These are phyloP conservation scores for Sporothrix protearum DNA, from an alignment of 2,329 filamentous ascomycete genomes.

Conservation along the genomic window DNA sequence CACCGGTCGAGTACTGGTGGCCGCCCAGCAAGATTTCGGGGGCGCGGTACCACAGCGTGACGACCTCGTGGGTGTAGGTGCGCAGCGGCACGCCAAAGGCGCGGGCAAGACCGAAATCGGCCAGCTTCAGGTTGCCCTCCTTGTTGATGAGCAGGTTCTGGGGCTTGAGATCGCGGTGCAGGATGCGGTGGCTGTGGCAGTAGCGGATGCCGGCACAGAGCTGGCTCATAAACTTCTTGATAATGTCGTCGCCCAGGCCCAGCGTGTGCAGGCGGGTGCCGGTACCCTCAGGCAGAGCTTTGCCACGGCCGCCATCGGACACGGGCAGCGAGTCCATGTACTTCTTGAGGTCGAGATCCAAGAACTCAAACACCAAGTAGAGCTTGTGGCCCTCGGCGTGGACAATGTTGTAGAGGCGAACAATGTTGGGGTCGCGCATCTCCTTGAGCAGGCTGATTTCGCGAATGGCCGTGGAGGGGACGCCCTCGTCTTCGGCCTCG, in stretches of 20 bases:
- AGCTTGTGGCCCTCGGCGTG: conserved; percentile 90
- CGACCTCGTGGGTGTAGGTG: conserved; percentile 89
- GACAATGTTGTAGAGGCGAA: conserved; percentile 80
- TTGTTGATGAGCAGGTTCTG: conserved; percentile 81
- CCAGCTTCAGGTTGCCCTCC: conserved; percentile 82
- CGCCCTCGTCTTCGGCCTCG: conserved; percentile 86
- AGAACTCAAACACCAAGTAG: conserved; percentile 84
- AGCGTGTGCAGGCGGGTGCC: conserved; percentile 60
- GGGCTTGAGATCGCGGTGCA: conserved; percentile 82
- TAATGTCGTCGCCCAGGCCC: conserved; percentile 72
- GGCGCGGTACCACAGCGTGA: conserved; percentile 84
- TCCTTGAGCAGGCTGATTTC: conserved; percentile 90
- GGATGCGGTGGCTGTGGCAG: conserved; percentile 78
- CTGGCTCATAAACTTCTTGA: conserved; percentile 90
- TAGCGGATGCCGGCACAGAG: conserved; percentile 76
- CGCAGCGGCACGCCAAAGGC: conserved; percentile 84
- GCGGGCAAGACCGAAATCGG: conserved; percentile 81
- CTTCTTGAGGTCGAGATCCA: conserved; percentile 85
- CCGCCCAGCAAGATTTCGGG: conserved; percentile 84
- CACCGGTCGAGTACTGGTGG: conserved; percentile 85
- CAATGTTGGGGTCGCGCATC: conserved; percentile 85
- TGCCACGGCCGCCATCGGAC: conserved; percentile 74
- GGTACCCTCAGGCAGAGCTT: conserved; percentile 72
- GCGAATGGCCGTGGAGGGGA: conserved; percentile 83
- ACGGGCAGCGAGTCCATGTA: conserved; percentile 88